These are phyloP conservation scores for Sechiopsis laciniata DNA, from an alignment of 306 rosid genomes.

Conservation along the genomic window DNA sequence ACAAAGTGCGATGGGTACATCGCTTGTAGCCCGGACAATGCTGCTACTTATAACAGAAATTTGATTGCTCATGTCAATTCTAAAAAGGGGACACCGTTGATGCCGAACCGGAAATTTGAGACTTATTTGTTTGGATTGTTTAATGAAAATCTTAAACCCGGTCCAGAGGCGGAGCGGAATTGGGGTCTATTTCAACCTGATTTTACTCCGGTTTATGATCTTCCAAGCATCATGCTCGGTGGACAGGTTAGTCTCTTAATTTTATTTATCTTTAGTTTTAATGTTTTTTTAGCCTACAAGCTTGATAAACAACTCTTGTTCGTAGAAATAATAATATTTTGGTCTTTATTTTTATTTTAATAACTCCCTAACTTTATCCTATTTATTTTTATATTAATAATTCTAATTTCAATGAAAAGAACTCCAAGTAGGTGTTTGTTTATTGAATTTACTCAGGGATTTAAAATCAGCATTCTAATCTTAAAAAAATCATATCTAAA, in stretches of 20 bases:
- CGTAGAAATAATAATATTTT: no score
- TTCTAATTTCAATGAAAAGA: no score
- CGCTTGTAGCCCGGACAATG: constrained; percentile 53
- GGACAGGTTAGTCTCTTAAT: constrained; percentile 34
- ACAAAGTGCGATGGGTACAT: constrained; percentile 65
- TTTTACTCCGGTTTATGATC: constrained; percentile 62
- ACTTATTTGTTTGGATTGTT: constrained; percentile 59
- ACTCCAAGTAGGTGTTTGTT: no score
- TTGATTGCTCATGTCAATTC: constrained; percentile 45
- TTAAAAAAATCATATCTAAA: no score
- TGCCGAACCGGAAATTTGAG: constrained; percentile 76
- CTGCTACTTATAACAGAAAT: constrained; percentile 41
- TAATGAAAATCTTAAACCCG: constrained; percentile 83
- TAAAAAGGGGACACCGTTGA: constrained; percentile 74
- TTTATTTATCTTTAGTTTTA: no score
- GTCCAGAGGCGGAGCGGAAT: constrained; percentile 73
- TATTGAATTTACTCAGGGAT: no score
- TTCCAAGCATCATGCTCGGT: constrained; percentile 41
- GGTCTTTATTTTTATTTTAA: no score
- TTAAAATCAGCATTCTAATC: no score
- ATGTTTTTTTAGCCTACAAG: no score
- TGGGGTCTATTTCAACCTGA: constrained; percentile 78
- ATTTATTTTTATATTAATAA: no score
- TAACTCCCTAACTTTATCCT: no score
- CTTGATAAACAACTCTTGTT: no score